These are phyloP conservation scores for Phragmites australis DNA, from an alignment of 176 grass and related monocot genomes.

Conservation along the genomic window DNA sequence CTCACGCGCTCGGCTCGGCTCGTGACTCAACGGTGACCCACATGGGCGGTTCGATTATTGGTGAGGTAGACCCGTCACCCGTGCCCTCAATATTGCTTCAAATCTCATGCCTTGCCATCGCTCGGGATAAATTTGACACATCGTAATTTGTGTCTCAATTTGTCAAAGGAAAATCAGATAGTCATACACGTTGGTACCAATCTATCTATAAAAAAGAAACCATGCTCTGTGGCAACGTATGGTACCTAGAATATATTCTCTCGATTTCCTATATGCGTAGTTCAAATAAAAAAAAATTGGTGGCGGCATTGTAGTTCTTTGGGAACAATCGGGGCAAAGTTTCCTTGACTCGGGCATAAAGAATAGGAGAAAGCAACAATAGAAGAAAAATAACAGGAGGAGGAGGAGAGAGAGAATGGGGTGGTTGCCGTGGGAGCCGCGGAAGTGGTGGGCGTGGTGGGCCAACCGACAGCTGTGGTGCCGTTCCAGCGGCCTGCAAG, in stretches of 20 bases:
- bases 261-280: no score
- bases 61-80: accelerated
- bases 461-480: constrained; percentile 23
- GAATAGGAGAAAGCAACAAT: neutral
- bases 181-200: no score
- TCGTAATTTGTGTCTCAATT: no score
- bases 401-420: neutral
- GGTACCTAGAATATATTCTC: no score
- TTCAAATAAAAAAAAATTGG: no score
- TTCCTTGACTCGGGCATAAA: neutral
- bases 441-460: constrained; percentile 35
- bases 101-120: constrained; percentile 14
- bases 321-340: neutral
- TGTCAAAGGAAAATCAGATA: no score
- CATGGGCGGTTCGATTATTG: constrained; percentile 38
- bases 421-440: constrained; percentile 38
- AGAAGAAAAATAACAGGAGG: neutral
- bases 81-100: neutral
- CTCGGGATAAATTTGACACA: no score
- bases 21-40: constrained; percentile 1
- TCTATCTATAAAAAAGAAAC: no score
- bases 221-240: no score
- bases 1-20: neutral
- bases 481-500: constrained; percentile 34
- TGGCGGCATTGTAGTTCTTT: no score